These are phyloP conservation scores for Polytrichum formosum DNA, from an alignment of 225 moss, liverwort and hornwort genomes.

Conservation along the genomic window DNA sequence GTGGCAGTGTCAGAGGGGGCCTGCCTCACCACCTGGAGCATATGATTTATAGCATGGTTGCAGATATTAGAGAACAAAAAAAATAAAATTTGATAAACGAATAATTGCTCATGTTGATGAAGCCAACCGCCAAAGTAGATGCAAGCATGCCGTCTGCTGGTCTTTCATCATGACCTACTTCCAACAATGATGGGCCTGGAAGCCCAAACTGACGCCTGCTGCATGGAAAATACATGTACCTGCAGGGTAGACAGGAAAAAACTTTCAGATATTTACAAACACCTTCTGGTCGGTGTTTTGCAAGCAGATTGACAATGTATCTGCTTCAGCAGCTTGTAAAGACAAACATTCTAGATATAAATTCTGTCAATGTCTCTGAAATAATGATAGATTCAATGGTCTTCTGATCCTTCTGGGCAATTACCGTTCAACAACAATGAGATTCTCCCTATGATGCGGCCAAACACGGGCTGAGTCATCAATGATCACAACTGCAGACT, in stretches of 20 bases:
- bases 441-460: conserved; percentile 98
- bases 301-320: too few relatives aligned
- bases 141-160: conserved; percentile 98
- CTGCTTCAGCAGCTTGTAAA: neutral
- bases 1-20: neutral
- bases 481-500: conserved; percentile 97
- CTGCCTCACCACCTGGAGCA: neutral
- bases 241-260: conserved; percentile 26
- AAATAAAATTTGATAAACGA: too few relatives aligned
- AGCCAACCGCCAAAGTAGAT: conserved; percentile 79
- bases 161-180: conserved; percentile 99
- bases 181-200: conserved; percentile 86
- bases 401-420: conserved; percentile 8
- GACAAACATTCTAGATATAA: neutral
- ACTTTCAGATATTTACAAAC: too few relatives aligned
- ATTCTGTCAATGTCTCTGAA: neutral
- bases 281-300: too few relatives aligned
- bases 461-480: conserved; percentile 98
- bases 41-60: neutral
- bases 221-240: conserved; percentile 99
- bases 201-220: conserved; percentile 99
- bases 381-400: neutral
- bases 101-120: conserved; percentile 11
- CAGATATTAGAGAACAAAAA: too few relatives aligned
- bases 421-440: conserved; percentile 99